Conservation (phyloP, 805 yeast genomes). For the Lachancea quebecensis region DNA sequence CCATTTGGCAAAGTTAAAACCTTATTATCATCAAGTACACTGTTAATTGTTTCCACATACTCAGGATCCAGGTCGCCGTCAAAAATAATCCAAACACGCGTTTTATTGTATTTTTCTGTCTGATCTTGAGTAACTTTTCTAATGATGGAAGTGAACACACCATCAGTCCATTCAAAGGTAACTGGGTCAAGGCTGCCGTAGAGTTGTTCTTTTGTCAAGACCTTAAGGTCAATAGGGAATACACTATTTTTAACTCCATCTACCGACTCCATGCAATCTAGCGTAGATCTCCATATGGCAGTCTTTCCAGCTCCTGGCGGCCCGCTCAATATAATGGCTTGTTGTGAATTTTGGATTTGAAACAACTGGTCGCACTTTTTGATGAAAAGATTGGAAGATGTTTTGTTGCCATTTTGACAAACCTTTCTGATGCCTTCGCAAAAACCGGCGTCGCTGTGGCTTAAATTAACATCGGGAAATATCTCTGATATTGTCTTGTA, state of each 20-base stretch:
- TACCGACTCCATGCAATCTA: conserved; percentile 36
- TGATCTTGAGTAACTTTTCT: conserved; percentile 40
- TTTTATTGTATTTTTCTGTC: conserved; percentile 31
- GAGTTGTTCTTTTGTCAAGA: conserved; percentile 53
- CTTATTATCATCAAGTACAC: conserved; percentile 85
- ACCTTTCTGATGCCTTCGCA: conserved; percentile 21
- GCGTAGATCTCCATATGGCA: conserved; percentile 41
- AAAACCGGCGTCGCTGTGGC: conserved; percentile 26
- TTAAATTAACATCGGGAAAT: conserved; percentile 27
- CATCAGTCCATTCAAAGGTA: conserved; percentile 91
- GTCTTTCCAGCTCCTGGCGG: conserved; percentile 71
- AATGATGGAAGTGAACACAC: conserved; percentile 63
- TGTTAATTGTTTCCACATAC: conserved; percentile 87
- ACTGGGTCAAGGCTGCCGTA: conserved; percentile 67
- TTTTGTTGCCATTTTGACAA: conserved; percentile 32
- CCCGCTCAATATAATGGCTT: conserved; percentile 81
- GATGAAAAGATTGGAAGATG: conserved; percentile 38
- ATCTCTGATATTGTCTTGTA: conserved; percentile 9
- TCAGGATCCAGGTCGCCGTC: conserved; percentile 93
- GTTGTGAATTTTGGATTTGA: conserved; percentile 55
- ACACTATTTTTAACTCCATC: conserved; percentile 35
- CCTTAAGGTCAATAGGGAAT: conserved; percentile 67
- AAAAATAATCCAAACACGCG: conserved; percentile 71
- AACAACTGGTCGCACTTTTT: conserved; percentile 53
- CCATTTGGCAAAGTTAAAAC: conserved; percentile 82